Conservation (phyloP, 768 basidiomycete species). For the Rhizopogon vesiculosus region DNA sequence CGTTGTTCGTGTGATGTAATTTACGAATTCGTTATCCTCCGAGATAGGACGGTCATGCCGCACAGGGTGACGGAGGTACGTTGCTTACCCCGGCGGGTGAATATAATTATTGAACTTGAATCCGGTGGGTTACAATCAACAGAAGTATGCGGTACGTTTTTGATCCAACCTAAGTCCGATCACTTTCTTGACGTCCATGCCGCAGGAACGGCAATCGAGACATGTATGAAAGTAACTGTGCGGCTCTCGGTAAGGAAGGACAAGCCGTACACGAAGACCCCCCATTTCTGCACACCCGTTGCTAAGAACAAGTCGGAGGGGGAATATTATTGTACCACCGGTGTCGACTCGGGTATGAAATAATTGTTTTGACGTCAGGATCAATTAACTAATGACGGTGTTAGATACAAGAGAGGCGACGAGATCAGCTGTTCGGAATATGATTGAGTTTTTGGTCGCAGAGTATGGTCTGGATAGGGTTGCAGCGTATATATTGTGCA, state of each 20-base stretch:
- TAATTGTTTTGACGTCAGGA: too few relatives aligned
- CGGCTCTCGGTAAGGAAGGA: slow-evolving; percentile 55
- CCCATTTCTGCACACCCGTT: slow-evolving; percentile 42
- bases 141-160: slow-evolving; percentile 56
- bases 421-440: slow-evolving; percentile 50
- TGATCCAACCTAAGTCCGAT: neutral
- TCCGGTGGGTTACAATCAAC: neutral
- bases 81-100: neutral
- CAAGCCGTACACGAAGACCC: slow-evolving; percentile 52
- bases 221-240: slow-evolving; percentile 51
- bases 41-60: slow-evolving; percentile 57
- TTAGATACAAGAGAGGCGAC: slow-evolving; percentile 50
- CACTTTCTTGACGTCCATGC: neutral
- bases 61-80: slow-evolving; percentile 63
- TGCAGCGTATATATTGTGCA: slow-evolving; percentile 59
- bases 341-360: slow-evolving; percentile 39
- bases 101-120: too few relatives aligned
- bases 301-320: slow-evolving; percentile 16
- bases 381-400: too few relatives aligned
- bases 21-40: neutral
- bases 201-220: slow-evolving; percentile 59
- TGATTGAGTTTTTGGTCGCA: slow-evolving; percentile 46
- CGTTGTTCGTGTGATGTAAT: neutral
- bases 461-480: slow-evolving; percentile 38
- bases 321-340: slow-evolving; percentile 56